Base-by-base conservation (phyloP, 2,329 filamentous ascomycete species). In the Hortaea sp. region DNA sequence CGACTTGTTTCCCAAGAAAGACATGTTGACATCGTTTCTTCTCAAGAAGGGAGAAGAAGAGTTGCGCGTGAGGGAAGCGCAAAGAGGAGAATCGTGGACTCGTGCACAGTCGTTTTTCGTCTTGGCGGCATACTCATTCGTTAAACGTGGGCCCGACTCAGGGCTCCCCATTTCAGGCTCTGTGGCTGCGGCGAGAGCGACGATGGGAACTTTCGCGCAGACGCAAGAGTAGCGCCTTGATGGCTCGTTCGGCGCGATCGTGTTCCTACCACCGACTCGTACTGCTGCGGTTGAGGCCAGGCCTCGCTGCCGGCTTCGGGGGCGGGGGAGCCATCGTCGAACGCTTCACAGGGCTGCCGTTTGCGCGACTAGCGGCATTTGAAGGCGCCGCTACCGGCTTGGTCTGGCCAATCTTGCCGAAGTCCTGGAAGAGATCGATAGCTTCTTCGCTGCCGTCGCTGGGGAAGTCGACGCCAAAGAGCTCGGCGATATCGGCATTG, bases 371-470 rank as follows among this genome's bases (percentile, higher is more conserved):
- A 12, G 52, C 47, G 9, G 40, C 37, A 3, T 40, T 31, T 41
- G 42, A 10, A 7, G 9, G 27, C 6, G 40, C 12, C 5, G 43
- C 9, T 10, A 52, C 53, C 20, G 20, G 20, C 20, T 20, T 20
- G 4, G 20, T 20, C 31, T 54, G 51, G 43, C 84, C 84, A 60
- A 88, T 88, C 68, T 82, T 84, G 61, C 83, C 78, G 57, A 88
- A 88, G 7, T 83, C 83, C 59, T 85, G 81, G 40, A 85, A 74
- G 53, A 88, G 82, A 57, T 88, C 84, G 43, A 88, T 74, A 1
- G 76, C 78, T 10, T 75, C 66, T 48, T 77, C 72, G 3, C 69
- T 69, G 37, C 80, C 78, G 49, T 83, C 79, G 47, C 73, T 70
- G 43, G 79, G 69, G 37, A 82, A 71, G 32, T 79, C 74, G 0